A percentile compares a stretch with the other conserved stretches of the same genome.
Conservation (phyloP, 2,329 filamentous ascomycete genomes). For the Penicillium hesseltinei region DNA sequence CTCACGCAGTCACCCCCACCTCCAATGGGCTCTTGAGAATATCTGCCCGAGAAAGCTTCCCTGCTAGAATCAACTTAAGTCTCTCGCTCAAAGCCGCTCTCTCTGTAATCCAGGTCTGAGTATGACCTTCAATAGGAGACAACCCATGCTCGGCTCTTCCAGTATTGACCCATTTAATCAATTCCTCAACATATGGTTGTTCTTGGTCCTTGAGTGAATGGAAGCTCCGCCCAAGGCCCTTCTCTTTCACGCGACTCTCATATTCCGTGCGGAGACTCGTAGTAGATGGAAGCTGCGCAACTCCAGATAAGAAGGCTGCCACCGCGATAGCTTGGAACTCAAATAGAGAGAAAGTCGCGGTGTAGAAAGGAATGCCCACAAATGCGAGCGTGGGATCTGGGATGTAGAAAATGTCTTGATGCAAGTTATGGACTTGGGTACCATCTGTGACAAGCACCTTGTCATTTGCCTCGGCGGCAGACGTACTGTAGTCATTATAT, state of each 20-base stretch:
- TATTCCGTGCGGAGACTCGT: conserved; percentile 41
- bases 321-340: conserved; percentile 67
- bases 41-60: conserved; percentile 9
- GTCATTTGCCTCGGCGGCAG: conserved; percentile 51
- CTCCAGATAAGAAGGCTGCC: conserved; percentile 56
- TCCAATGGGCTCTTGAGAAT: conserved; percentile 1
- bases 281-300: conserved; percentile 47
- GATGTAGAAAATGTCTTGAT: conserved; percentile 71
- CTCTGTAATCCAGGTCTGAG: conserved; percentile 29
- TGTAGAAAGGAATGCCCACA: conserved; percentile 64
- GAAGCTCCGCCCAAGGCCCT: conserved; percentile 36
- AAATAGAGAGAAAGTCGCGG: conserved; percentile 66
- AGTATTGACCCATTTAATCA: conserved; percentile 39
- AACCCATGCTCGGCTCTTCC: conserved; percentile 19
- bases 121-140: conserved; percentile 31
- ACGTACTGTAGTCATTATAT: conserved; percentile 48
- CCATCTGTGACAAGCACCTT: conserved; percentile 62
- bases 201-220: conserved; percentile 40
- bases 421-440: conserved; percentile 63
- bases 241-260: conserved; percentile 19
- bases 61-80: conserved; percentile 19
- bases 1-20: conserved; percentile 5
- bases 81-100: conserved; percentile 27
- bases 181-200: conserved; percentile 33
- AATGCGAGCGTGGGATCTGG: conserved; percentile 63